A percentile compares a stretch with the other conserved stretches of the same genome.
These are phyloP conservation scores for Wickerhamiella hasegawae DNA, from an alignment of 805 yeast species.

Conservation along the genomic window DNA sequence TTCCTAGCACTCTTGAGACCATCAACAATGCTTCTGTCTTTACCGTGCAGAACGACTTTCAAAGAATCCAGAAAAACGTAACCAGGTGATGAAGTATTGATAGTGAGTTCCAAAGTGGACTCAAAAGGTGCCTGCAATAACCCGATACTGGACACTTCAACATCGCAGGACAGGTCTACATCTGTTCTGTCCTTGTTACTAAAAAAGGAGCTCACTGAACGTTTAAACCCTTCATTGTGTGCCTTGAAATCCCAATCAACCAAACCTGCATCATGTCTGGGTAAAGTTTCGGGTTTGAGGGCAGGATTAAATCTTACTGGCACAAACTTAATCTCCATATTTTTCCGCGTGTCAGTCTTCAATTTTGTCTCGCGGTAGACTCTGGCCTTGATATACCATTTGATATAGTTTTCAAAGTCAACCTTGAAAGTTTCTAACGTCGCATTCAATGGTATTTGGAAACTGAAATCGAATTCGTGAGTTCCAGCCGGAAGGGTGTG, in stretches of 20 bases:
- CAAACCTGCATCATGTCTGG: too few species aligned
- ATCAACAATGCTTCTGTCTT: neutral
- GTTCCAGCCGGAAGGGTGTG: neutral
- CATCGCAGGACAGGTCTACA: neutral
- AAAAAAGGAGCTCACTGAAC: neutral
- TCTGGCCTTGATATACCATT: neutral
- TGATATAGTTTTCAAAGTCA: neutral
- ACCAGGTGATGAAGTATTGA: neutral
- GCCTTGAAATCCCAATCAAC: too few species aligned
- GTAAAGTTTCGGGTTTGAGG: too few species aligned
- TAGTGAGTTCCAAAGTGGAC: neutral
- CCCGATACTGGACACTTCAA: neutral
- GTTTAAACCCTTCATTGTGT: too few species aligned
- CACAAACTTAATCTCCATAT: neutral
- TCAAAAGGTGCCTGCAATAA: neutral
- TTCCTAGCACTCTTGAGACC: too few species aligned
- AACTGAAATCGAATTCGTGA: neutral
- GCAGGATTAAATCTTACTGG: too few species aligned
- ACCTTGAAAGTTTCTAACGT: neutral
- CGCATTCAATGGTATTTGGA: too few species aligned
- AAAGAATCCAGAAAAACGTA: neutral
- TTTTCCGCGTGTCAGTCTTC: neutral
- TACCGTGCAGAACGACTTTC: neutral
- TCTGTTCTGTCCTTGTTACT: neutral
- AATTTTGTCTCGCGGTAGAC: neutral